Evolutionary conservation across 1,284 basidiomycete genomes (phyloP).

Genomic region (Ceratorhiza oryzae-sativae): DNA sequence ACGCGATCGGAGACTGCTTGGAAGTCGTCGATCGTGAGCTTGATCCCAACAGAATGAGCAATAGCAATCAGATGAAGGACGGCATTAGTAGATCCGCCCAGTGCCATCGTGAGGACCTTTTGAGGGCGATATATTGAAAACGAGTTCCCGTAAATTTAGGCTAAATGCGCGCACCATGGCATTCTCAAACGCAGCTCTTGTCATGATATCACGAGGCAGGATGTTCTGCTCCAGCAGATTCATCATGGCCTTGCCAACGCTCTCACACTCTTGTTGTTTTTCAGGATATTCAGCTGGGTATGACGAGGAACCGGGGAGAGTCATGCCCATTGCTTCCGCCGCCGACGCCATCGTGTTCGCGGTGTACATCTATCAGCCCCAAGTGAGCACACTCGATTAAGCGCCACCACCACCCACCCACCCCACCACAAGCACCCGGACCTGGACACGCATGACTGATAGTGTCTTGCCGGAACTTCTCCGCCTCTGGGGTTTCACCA

Average conservation of each 20-base stretch:
- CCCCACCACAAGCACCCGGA: slow-evolving; percentile 94
- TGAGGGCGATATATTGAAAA: slow-evolving; percentile 26
- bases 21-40: slow-evolving; percentile 85
- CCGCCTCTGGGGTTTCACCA: slow-evolving; percentile 83
- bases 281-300: slow-evolving; percentile 92
- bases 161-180: slow-evolving; percentile 72
- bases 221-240: slow-evolving; percentile 91
- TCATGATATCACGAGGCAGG: slow-evolving; percentile 95
- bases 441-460: slow-evolving; percentile 93
- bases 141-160: slow-evolving; percentile 34
- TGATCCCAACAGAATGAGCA: slow-evolving; percentile 86
- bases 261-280: slow-evolving; percentile 83
- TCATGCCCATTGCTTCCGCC: slow-evolving; percentile 92
- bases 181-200: slow-evolving; percentile 92
- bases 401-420: slow-evolving; percentile 54
- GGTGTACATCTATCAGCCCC: slow-evolving; percentile 80
- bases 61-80: slow-evolving; percentile 91
- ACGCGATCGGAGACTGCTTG: slow-evolving; percentile 82
- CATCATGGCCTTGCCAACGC: slow-evolving; percentile 80
- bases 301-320: slow-evolving; percentile 94
- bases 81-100: slow-evolving; percentile 93
- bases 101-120: slow-evolving; percentile 89
- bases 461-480: slow-evolving; percentile 81
- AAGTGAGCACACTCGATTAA: slow-evolving; percentile 40
- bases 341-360: slow-evolving; percentile 97